A percentile compares a stretch with the other conserved stretches of the same genome.
Conservation (phyloP, 208 protist genomes). For the Zelonia costaricensis region DNA sequence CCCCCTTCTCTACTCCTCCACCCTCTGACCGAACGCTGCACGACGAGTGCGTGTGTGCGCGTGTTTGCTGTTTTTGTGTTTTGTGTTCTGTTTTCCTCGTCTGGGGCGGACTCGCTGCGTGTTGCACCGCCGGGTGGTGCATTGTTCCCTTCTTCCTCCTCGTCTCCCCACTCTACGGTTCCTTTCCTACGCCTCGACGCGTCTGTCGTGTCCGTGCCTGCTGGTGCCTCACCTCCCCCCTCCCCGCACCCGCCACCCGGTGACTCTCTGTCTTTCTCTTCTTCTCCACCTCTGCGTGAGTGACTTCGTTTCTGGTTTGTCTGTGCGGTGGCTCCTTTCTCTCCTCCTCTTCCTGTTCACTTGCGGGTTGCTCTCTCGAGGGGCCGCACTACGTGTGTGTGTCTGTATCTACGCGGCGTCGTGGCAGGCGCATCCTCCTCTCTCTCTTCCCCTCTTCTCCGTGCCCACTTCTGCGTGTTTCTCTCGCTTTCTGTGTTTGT, state of each 20-base stretch:
- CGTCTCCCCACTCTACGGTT: too few relatives aligned
- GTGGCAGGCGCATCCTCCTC: neutral
- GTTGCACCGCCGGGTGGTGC: neutral
- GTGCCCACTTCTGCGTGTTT: neutral
- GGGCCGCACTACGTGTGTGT: too few relatives aligned
- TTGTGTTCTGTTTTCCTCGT: neutral
- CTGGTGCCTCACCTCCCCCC: neutral
- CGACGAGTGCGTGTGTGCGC: neutral
- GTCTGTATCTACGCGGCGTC: too few relatives aligned
- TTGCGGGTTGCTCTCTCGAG: too few relatives aligned
- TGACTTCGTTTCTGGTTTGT: neutral
- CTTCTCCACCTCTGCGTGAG: neutral
- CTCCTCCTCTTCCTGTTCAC: neutral
- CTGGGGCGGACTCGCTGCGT: constrained; percentile 8
- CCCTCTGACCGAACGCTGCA: neutral
- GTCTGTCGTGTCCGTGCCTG: too few relatives aligned
- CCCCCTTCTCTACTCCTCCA: neutral
- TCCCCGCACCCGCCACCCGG: neutral
- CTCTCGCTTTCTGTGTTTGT: neutral
- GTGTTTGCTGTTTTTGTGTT: neutral
- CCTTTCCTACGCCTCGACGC: too few relatives aligned
- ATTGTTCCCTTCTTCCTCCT: neutral
- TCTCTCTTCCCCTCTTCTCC: neutral
- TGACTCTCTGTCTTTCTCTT: neutral
- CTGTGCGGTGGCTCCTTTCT: neutral